These are phyloP conservation scores for Glycine tomentella DNA, from an alignment of 306 rosid genomes.

Conservation along the genomic window DNA sequence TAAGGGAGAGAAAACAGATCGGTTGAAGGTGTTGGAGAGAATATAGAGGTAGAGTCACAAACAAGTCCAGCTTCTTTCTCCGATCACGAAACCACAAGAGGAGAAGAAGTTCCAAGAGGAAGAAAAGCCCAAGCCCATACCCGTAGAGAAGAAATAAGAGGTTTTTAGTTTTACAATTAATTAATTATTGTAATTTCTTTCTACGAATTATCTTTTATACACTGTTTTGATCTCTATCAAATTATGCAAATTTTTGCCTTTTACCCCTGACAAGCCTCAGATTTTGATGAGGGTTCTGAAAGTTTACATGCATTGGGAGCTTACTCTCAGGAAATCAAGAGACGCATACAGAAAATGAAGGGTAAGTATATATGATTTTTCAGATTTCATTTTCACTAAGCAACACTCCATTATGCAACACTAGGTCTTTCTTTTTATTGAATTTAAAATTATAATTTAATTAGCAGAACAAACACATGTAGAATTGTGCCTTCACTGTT, in stretches of 20 bases:
- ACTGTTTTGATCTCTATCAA: too few species aligned
- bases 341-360: slow-evolving; percentile 74
- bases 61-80: slow-evolving; percentile 77
- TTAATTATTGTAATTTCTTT: too few species aligned
- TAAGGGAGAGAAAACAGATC: slow-evolving; percentile 87
- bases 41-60: slow-evolving; percentile 77
- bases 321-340: too few species aligned
- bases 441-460: too few species aligned
- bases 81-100: slow-evolving; percentile 66
- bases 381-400: not conserved
- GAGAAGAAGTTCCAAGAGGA: slow-evolving; percentile 56
- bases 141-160: slow-evolving; percentile 76
- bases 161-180: slow-evolving; percentile 48
- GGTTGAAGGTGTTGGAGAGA: slow-evolving; percentile 68
- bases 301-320: slow-evolving; percentile 94
- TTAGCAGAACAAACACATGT: too few species aligned
- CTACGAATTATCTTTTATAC: too few species aligned
- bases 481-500: too few species aligned
- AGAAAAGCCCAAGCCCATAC: slow-evolving; percentile 55
- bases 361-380: slow-evolving; percentile 59
- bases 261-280: slow-evolving; percentile 49
- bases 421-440: not conserved
- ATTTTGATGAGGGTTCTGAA: slow-evolving; percentile 62
- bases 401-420: not conserved
- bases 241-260: not conserved